phyloP scores from a whole-genome alignment of 768 basidiomycete genomes.

The Dioszegia aurantiaca region DNA sequence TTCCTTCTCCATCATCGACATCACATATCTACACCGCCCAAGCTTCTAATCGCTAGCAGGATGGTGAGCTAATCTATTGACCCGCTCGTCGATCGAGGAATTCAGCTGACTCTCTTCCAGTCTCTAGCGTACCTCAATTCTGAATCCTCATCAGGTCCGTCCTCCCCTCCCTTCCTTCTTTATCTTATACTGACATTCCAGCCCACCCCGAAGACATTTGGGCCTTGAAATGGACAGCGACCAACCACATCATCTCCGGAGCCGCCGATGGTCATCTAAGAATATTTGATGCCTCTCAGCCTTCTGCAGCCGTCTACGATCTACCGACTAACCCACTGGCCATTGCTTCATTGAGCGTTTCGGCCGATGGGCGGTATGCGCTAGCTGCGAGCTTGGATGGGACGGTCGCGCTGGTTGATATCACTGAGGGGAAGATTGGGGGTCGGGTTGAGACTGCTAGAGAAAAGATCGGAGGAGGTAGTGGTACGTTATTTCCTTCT shows the following conservation, averaged over 20 bases:
- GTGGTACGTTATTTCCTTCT: slow-evolving; percentile 58
- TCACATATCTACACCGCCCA: background rate
- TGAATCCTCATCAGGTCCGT: slow-evolving; percentile 41
- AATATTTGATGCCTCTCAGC: slow-evolving; percentile 36
- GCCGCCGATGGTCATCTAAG: slow-evolving; percentile 48
- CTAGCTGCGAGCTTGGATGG: slow-evolving; percentile 84
- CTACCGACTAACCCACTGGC: slow-evolving; percentile 78
- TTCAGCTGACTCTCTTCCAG: slow-evolving; percentile 16
- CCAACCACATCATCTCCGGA: slow-evolving; percentile 45
- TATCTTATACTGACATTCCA: slow-evolving; percentile 13
- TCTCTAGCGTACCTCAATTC: slow-evolving; percentile 44
- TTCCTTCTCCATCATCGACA: background rate
- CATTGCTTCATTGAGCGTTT: slow-evolving; percentile 73
- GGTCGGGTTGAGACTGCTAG: slow-evolving; percentile 74
- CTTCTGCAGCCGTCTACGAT: slow-evolving; percentile 61
- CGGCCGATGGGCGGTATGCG: slow-evolving; percentile 62
- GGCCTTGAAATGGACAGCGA: slow-evolving; percentile 44
- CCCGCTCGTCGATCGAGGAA: background rate
- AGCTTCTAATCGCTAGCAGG: background rate
- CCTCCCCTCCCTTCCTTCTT: background rate
- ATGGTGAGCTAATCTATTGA: slow-evolving; percentile 10
- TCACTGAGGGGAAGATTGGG: slow-evolving; percentile 62
- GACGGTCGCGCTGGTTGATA: slow-evolving; percentile 70
- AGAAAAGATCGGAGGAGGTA: slow-evolving; percentile 62
- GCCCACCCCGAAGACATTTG: slow-evolving; percentile 50